Conservation (phyloP, 192 early-diverging fungal species). For the Coemansia sp. region DNA sequence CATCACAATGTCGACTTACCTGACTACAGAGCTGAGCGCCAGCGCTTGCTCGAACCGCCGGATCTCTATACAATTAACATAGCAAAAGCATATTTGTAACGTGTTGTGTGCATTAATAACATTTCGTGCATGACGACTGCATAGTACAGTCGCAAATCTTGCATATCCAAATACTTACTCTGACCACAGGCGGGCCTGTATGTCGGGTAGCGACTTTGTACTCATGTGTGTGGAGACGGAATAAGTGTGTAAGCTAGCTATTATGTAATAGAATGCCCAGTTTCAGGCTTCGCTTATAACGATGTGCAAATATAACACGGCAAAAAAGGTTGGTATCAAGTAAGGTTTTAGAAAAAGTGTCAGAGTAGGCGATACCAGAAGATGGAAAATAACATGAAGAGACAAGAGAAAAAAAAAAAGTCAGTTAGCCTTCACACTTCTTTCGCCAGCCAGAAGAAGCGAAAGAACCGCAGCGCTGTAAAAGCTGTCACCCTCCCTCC, state of each 20-base stretch:
- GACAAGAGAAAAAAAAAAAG: background rate
- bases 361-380: background rate
- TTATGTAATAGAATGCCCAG: background rate
- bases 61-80: slow-evolving; percentile 16
- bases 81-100: background rate
- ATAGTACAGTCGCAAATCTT: too few species aligned
- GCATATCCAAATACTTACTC: slow-evolving; percentile 13
- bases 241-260: background rate
- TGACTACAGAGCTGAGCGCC: slow-evolving; percentile 16
- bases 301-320: background rate
- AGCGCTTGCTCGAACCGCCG: slow-evolving; percentile 18
- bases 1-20: slow-evolving; percentile 17
- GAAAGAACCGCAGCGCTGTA: background rate
- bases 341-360: background rate
- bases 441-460: background rate
- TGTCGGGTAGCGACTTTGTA: slow-evolving; percentile 14
- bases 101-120: background rate
- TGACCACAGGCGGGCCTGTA: slow-evolving; percentile 20
- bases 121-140: background rate
- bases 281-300: background rate
- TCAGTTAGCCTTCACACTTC: background rate
- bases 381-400: background rate
- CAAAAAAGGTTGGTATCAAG: background rate
- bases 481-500: too few species aligned
- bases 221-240: slow-evolving; percentile 15